Evolutionary conservation across 805 yeast genomes (phyloP), one percentile per base, ranked within the genome.

Genomic region (Saccharomycopsis oosterbeekiorum): DNA sequence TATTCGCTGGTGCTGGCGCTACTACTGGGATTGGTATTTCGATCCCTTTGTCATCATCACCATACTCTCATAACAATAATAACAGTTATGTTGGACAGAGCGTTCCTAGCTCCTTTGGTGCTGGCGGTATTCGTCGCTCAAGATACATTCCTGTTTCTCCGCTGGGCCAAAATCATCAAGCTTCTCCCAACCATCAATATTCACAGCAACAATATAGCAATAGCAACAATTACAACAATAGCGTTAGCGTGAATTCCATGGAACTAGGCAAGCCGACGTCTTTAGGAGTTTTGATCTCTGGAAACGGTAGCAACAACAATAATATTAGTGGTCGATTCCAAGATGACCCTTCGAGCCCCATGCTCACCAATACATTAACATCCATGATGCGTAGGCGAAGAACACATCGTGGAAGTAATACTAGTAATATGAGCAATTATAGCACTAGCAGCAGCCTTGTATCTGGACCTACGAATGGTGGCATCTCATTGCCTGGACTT

Each of bases 401-500:
- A 47, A 12, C 34, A 6, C 53, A 47, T 47, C 53, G 53, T 9
- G 53, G 53, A 47, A 47, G 53, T 26, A 47, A 47, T 10, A 21
- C 53, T 26, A 47, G 53, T 21, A 47, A 47, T 24, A 21, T 12
- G 9, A 47, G 53, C n/a, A 47, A 47, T 34, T 47, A 47, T 26
- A 47, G 53, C 17, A 47, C 26, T 8, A 47, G 8, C 14, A 47
- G 53, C 17, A 47, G 53, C 21, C n/a, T 47, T 24, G 53, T 47
- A 19, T 47, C 53, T 24, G 34, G 53, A 10, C 53, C 29, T 47
- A 6, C 53, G 14, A 34, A 21, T 65, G 62, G 26, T 2, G 59
- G 60, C 14, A 58, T 59, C n/a, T 55, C 42, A 11, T 54, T 62
- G n/a, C 64, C 64, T 5, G 15, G 37, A 11, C 37, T 62, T 10